A percentile compares a stretch with the other conserved stretches of the same genome.
Evolutionary conservation across 768 basidiomycete genomes (phyloP).

Genomic region (Tricholoma saponaceum): DNA sequence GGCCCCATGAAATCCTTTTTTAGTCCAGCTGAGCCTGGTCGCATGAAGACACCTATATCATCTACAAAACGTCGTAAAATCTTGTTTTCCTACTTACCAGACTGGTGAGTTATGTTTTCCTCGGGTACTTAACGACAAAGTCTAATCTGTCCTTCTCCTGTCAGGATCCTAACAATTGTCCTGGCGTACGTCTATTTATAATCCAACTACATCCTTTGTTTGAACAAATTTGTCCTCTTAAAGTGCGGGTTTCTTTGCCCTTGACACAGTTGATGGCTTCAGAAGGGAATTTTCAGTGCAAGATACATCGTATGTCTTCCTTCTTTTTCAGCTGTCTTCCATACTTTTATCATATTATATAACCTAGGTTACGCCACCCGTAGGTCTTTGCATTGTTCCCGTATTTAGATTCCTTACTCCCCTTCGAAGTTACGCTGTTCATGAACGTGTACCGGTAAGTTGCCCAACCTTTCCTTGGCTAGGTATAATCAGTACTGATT

Average conservation of each 20-base stretch:
- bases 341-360: slow-evolving; percentile 13
- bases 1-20: slow-evolving; percentile 24
- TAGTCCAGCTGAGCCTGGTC: slow-evolving; percentile 14
- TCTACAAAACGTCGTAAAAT: slow-evolving; percentile 36
- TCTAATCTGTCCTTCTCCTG: neutral
- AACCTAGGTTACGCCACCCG: slow-evolving; percentile 36
- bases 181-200: slow-evolving; percentile 48
- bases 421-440: slow-evolving; percentile 52
- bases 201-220: neutral
- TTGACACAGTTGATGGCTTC: slow-evolving; percentile 69
- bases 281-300: slow-evolving; percentile 72
- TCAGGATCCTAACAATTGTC: slow-evolving; percentile 63
- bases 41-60: slow-evolving; percentile 21
- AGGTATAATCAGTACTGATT: neutral
- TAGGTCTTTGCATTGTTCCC: slow-evolving; percentile 18
- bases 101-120: slow-evolving; percentile 52
- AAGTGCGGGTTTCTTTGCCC: slow-evolving; percentile 58
- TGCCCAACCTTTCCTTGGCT: slow-evolving; percentile 6
- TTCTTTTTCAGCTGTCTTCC: neutral
- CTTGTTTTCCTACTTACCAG: slow-evolving; percentile 64
- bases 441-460: slow-evolving; percentile 76
- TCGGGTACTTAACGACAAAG: neutral
- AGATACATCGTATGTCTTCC: slow-evolving; percentile 63
- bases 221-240: neutral
- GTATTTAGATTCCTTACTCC: neutral